Conservation (phyloP, 2,329 filamentous ascomycete genomes). For the Hypoxylon sp. region DNA sequence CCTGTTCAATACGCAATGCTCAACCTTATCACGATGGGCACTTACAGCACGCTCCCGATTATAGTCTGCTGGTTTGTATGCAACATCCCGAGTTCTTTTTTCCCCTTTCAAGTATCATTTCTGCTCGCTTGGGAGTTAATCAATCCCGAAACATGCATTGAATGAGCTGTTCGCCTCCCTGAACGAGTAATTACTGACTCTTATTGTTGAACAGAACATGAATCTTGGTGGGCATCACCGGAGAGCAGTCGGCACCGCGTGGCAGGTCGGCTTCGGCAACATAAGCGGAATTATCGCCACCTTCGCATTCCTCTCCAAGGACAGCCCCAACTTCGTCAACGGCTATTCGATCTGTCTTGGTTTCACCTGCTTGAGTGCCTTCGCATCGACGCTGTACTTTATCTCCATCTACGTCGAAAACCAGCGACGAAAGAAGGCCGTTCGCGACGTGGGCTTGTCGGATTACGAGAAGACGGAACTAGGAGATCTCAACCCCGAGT, state of each 20-base stretch:
- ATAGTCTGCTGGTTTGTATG: slow-evolving; percentile 85
- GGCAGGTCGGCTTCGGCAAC: slow-evolving; percentile 82
- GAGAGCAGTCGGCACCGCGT: slow-evolving; percentile 73
- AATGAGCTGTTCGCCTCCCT: too few species aligned
- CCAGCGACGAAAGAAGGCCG: slow-evolving; percentile 59
- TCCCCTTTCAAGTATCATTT: too few species aligned
- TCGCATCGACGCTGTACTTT: slow-evolving; percentile 69
- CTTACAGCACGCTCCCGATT: slow-evolving; percentile 89
- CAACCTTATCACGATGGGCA: slow-evolving; percentile 81
- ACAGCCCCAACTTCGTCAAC: slow-evolving; percentile 72
- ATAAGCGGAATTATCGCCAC: slow-evolving; percentile 82
- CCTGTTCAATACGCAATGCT: slow-evolving; percentile 78
- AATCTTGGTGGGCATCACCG: slow-evolving; percentile 78
- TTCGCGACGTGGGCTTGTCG: slow-evolving; percentile 59
- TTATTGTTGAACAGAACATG: too few species aligned
- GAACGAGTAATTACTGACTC: too few species aligned
- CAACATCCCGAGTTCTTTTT: too few species aligned
- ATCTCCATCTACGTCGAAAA: slow-evolving; percentile 68
- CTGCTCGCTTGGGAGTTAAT: too few species aligned
- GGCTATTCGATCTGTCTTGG: slow-evolving; percentile 82
- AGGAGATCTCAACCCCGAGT: slow-evolving; percentile 64
- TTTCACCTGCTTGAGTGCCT: slow-evolving; percentile 74
- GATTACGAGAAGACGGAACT: slow-evolving; percentile 68
- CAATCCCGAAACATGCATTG: too few species aligned
- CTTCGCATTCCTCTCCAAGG: slow-evolving; percentile 71